These are phyloP conservation scores for Talaromyces pinophilus DNA, from an alignment of 2,329 filamentous ascomycete species.

Conservation along the genomic window DNA sequence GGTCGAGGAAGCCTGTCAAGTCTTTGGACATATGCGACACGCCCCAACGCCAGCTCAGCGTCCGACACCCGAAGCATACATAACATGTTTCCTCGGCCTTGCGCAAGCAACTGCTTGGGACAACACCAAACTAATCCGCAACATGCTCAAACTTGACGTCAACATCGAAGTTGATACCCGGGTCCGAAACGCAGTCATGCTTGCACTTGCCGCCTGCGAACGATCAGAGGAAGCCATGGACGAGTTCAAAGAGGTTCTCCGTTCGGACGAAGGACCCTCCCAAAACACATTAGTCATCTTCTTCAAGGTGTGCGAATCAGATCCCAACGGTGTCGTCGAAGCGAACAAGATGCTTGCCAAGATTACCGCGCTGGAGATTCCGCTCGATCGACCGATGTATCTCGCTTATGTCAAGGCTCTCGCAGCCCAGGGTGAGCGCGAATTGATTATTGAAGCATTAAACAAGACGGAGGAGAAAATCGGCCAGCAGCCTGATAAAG, in stretches of 20 bases:
- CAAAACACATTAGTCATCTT: conserved; percentile 78
- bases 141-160: conserved; percentile 93
- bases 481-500: conserved; percentile 66
- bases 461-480: conserved; percentile 66
- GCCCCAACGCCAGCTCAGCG: conserved; percentile 62
- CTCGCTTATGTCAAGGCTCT: conserved; percentile 75
- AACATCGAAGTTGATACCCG: conserved; percentile 73
- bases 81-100: conserved; percentile 74
- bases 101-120: conserved; percentile 61
- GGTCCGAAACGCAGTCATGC: conserved; percentile 82
- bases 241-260: conserved; percentile 83
- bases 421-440: conserved; percentile 69
- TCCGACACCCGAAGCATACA: conserved; percentile 74
- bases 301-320: conserved; percentile 73
- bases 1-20: conserved; percentile 79
- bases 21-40: conserved; percentile 93
- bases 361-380: conserved; percentile 72
- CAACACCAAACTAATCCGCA: conserved; percentile 75
- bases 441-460: conserved; percentile 67
- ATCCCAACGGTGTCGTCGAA: conserved; percentile 44
- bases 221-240: conserved; percentile 67
- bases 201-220: conserved; percentile 74
- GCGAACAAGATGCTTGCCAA: conserved; percentile 56
- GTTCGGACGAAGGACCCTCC: conserved; percentile 79
- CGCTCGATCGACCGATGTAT: conserved; percentile 72